Evolutionary conservation across 169 alveolate genomes (phyloP).

Genomic region (Plasmodium billcollinsi): DNA sequence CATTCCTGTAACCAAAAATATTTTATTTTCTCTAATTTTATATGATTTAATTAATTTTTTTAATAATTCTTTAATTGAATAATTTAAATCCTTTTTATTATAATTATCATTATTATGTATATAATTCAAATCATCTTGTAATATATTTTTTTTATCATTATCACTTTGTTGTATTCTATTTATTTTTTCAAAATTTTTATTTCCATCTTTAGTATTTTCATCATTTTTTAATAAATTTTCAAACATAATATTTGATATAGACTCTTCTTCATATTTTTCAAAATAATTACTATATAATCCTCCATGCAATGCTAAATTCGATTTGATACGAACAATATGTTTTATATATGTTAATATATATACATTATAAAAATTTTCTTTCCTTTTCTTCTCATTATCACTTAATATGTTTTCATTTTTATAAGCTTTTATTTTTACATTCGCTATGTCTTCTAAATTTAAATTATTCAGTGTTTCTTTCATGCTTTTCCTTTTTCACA

Average conservation of each 20-base stretch:
- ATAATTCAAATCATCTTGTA: not conserved
- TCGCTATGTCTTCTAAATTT: conserved; percentile 52
- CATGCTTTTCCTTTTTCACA: not conserved
- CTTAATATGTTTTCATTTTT: conserved; percentile 19
- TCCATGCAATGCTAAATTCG: conserved; percentile 67
- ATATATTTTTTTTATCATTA: not conserved
- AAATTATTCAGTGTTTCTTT: conserved; percentile 16
- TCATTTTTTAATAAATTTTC: conserved; percentile 25
- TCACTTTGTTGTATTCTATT: not conserved
- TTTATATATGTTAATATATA: conserved; percentile 66
- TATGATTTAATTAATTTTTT: conserved; percentile 55
- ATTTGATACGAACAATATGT: conserved; percentile 60
- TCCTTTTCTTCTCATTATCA: conserved; percentile 10
- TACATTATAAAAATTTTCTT: conserved; percentile 34
- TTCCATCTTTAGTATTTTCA: not conserved
- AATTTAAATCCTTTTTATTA: conserved; percentile 26
- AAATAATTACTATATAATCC: conserved; percentile 68
- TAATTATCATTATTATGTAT: not conserved
- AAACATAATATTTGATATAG: conserved; percentile 56
- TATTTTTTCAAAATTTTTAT: not conserved
- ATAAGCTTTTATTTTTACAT: conserved; percentile 68
- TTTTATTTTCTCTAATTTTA: conserved; percentile 63
- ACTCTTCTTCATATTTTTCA: conserved; percentile 70
- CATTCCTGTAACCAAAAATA: conserved; percentile 59
- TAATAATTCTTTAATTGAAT: conserved; percentile 43